phyloP scores from a whole-genome alignment of 305 asterid genomes.

The Withania somnifera region DNA sequence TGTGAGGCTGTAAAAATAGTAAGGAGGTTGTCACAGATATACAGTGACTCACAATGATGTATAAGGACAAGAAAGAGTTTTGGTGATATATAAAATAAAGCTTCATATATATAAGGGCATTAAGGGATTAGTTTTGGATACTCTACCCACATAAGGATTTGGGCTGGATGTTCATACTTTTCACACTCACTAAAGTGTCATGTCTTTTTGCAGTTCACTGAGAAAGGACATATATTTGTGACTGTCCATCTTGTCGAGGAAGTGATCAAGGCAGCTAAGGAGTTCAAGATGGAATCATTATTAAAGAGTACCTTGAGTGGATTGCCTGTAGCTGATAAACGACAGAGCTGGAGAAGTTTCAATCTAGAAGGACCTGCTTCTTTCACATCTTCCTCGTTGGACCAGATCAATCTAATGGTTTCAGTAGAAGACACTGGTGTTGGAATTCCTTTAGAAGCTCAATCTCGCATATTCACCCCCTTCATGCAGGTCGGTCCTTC shows the following conservation, averaged over 20 bases:
- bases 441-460: conserved; percentile 83
- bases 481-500: conserved; percentile 98
- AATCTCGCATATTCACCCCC: conserved; percentile 72
- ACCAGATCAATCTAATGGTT: conserved; percentile 52
- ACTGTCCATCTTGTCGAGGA: conserved; percentile 80
- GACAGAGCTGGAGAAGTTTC: conserved; percentile 61
- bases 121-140: background rate
- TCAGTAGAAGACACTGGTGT: conserved; percentile 96
- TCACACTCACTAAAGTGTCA: background rate
- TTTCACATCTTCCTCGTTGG: conserved; percentile 21
- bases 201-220: conserved; percentile 63
- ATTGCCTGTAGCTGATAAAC: conserved; percentile 56
- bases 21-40: background rate
- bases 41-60: background rate
- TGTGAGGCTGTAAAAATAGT: background rate
- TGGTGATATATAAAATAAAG: background rate
- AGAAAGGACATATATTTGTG: conserved; percentile 83
- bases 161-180: background rate
- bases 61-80: background rate
- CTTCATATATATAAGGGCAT: background rate
- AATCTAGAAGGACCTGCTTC: conserved; percentile 38
- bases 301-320: conserved; percentile 59
- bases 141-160: background rate
- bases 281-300: conserved; percentile 11
- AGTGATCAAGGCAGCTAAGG: conserved; percentile 30